Percentiles rank a stretch among this genome's conserved stretches.
Conservation (phyloP, 768 basidiomycete species). For the Tremella mesenterica region DNA sequence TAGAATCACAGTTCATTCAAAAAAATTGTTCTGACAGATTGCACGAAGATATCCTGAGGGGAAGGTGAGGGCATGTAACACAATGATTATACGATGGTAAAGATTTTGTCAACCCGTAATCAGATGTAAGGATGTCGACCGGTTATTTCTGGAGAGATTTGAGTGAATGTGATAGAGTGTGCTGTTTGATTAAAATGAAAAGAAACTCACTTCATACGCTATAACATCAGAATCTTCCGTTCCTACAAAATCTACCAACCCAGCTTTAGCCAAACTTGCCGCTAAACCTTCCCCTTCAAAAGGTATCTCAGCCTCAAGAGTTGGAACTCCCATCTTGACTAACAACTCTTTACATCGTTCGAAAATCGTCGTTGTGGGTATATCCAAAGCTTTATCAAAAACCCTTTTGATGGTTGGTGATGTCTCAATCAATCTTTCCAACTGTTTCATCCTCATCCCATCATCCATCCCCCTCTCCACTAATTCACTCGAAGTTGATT, state of each 20-base stretch:
- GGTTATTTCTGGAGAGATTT: too few species aligned
- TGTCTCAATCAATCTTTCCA: conserved; percentile 15
- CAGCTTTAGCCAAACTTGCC: conserved; percentile 62
- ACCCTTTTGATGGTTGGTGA: conserved; percentile 17
- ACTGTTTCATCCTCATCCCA: too few species aligned
- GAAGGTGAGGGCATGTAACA: too few species aligned
- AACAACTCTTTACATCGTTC: conserved; percentile 62
- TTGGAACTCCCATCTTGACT: conserved; percentile 71
- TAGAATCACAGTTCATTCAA: neutral
- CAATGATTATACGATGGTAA: too few species aligned
- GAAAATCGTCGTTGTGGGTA: conserved; percentile 61
- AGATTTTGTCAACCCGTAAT: too few species aligned
- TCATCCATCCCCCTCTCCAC: neutral
- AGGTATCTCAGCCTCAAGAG: conserved; percentile 58
- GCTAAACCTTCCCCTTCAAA: conserved; percentile 83
- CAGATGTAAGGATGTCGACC: too few species aligned
- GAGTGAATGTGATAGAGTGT: neutral
- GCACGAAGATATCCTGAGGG: too few species aligned
- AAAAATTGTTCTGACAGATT: too few species aligned
- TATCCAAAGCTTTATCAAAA: conserved; percentile 26
- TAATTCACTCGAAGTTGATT: too few species aligned
- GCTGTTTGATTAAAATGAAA: neutral
- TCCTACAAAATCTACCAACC: conserved; percentile 74
- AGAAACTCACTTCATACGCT: conserved; percentile 20
- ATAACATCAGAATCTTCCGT: conserved; percentile 60